Base-by-base conservation (phyloP, 495 filamentous ascomycete species). In the Penicillium argentinense region DNA sequence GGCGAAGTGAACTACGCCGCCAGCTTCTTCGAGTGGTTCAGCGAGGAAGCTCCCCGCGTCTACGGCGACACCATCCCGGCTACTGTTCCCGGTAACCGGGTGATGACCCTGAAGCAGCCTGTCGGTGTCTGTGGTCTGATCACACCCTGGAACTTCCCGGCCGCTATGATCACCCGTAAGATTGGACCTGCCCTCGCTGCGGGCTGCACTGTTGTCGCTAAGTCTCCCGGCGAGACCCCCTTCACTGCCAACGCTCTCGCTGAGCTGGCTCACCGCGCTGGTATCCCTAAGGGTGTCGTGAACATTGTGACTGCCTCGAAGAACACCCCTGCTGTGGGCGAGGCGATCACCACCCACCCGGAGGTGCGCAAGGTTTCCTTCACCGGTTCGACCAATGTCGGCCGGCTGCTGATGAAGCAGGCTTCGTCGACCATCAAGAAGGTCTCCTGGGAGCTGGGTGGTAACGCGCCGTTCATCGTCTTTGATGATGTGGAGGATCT, bases 131-230 rank as follows among this genome's bases (percentile, higher is more conserved):
- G 89, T 57, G 92, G 90, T 9, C 72, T 98, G 24, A 96, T 98
- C 62, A 97, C 93, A 16, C 93, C 93, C 18, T 96, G 91, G 91
- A 96, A 96, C 70, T 96, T 95, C 68, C 91, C 91, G 2, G 85
- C 87, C 6, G 91, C 91, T 5, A 96, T 96, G 91, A 86, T 95
- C 54, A 92, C 91, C 3, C 73, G 91, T 19, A 96, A 96, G 68
- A 82, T 91, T 45, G 91, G 82, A 1, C 88, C 91, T 3, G 91
- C 91, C 18, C 72, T 96, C 43, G 91, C 85, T 25, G 86, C 85
- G 4, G 85, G 85, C 5, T 96, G 91, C 63, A 91, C 91, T 1
- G 84, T 91, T 0, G 89, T 96, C 0, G 80, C 80, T 30, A 96
- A 96, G 71, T 79, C 88, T 4, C 88, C 90, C 1, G 81, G 83